Conservation (phyloP, 306 rosid genomes). For the Cucurbita argyrosperma region DNA sequence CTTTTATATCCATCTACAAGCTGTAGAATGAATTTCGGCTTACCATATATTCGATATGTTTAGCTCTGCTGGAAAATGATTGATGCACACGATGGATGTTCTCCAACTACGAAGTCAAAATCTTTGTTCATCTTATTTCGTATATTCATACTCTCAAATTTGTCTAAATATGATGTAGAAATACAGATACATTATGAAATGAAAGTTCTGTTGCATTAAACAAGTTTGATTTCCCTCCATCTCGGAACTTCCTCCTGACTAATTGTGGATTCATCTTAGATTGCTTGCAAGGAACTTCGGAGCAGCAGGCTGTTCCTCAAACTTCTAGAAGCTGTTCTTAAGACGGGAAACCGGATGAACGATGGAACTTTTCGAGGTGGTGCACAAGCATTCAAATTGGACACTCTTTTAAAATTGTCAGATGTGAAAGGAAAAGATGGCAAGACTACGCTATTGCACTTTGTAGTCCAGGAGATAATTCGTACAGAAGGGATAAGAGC, state of each 20-base stretch:
- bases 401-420: constrained; percentile 70
- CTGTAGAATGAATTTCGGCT: neutral
- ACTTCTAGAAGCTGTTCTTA: constrained; percentile 97
- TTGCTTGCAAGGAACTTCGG: constrained; percentile 72
- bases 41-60: neutral
- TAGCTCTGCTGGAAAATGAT: neutral
- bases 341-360: constrained; percentile 97
- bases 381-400: constrained; percentile 91
- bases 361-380: constrained; percentile 92
- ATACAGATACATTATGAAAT: neutral
- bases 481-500: constrained; percentile 85
- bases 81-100: neutral
- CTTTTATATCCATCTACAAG: neutral
- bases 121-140: neutral
- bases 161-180: neutral
- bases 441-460: constrained; percentile 77
- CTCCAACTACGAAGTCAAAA: neutral
- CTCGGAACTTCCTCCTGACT: constrained; percentile 1
- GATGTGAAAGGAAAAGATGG: constrained; percentile 96
- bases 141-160: neutral
- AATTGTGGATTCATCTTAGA: constrained; percentile 23
- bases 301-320: constrained; percentile 83
- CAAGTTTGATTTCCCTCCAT: neutral
- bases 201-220: neutral
- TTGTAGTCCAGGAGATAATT: constrained; percentile 86